Conservation (phyloP, 306 rosid genomes). For the Cucumis hystrix region DNA sequence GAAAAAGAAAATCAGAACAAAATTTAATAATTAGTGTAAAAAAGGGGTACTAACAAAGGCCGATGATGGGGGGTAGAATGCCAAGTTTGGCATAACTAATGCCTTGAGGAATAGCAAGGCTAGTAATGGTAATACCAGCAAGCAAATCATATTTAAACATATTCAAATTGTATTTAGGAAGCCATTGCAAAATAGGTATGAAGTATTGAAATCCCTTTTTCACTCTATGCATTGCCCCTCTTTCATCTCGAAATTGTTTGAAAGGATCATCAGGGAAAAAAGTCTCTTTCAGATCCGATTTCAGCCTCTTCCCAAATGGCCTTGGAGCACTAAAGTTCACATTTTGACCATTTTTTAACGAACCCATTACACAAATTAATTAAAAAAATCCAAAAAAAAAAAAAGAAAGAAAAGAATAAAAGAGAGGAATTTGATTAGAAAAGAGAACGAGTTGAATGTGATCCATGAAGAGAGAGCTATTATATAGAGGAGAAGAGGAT, state of each 20-base stretch:
- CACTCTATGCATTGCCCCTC: neutral
- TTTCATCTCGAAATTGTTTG: constrained; percentile 22
- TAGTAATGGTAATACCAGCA: constrained; percentile 70
- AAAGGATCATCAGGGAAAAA: constrained; percentile 42
- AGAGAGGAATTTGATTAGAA: no score
- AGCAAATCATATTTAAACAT: constrained; percentile 39
- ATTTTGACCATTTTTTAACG: neutral
- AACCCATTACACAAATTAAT: neutral
- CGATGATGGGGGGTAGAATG: constrained; percentile 50
- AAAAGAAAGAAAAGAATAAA: no score
- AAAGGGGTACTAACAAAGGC: constrained; percentile 43
- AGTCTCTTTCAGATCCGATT: constrained; percentile 19
- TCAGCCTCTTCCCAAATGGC: constrained; percentile 16
- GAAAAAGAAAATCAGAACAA: no score
- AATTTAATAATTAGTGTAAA: no score
- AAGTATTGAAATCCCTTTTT: constrained; percentile 37
- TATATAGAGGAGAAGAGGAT: neutral
- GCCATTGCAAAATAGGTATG: constrained; percentile 60
- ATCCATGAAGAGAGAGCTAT: neutral
- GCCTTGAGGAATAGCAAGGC: constrained; percentile 96
- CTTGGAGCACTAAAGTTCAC: constrained; percentile 40
- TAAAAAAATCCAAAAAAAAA: no score
- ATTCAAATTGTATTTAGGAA: constrained; percentile 30
- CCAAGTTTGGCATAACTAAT: constrained; percentile 81
- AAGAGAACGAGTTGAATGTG: neutral